Evolutionary conservation across 1,284 basidiomycete species (phyloP), one percentile per base, ranked within the genome.

Genomic region (Fomitopsis schrenkii): DNA sequence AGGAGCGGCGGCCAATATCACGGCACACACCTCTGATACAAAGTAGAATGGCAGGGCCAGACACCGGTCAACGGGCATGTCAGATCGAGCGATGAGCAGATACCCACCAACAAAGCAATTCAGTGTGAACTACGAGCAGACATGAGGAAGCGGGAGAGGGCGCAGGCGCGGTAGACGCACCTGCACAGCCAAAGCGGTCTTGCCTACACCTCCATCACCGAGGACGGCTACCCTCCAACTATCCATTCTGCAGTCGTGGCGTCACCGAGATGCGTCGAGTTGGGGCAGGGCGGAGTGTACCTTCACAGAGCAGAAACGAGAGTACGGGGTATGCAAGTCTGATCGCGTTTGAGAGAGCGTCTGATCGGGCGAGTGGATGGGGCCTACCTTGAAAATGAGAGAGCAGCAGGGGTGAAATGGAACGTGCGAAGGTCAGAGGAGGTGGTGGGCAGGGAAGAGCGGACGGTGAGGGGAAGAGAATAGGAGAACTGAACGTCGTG

Each of bases 131-230:
- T 95, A 67, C 38, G 35, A 33, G 66, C 55, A 71, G 14, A 12
- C 28, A 55, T 66, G 30, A 68, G 55, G 12, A 63, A 60, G 60
- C 52, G 56, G 53, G 58, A 44, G 60, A 44, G 55, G 57, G 57
- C 44, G 44, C 62, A 55, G 28, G 56, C 54, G 55, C 36, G 44
- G 53, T 52, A 33, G 64, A 75, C 88, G 64, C 68, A 93, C 94
- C 82, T 96, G 94, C 56, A 98, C 95, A 66, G 95, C 96, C 72
- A 98, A 77, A 26, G 96, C 96, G 61, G 96, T 98, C 83, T 98
- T 98, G 66, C 96, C 96, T 40, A 98, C 96, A 79, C 96, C 96
- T 78, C 96, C 96, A 78, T 98, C 96, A 67, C 95, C 95, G 60
- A 98, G 84, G 67, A 98, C 94, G 66, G 95, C 95, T 70, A 98